phyloP scores from a whole-genome alignment of 768 basidiomycete species.

The Russula sp. region DNA sequence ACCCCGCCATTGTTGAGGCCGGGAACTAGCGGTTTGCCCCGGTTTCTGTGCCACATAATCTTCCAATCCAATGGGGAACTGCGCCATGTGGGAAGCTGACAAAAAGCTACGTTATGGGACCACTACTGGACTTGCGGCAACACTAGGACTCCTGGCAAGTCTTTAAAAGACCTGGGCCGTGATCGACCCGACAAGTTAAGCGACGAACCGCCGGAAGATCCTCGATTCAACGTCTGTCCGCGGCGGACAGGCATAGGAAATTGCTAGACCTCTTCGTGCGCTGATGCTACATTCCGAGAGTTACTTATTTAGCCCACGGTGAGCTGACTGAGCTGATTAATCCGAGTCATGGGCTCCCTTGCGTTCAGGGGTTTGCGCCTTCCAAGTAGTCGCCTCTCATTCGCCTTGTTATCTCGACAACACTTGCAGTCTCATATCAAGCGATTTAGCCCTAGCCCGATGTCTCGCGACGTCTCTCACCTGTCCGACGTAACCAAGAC shows the following conservation, averaged over 20 bases:
- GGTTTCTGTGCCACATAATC: too few relatives aligned
- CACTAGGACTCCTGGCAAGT: too few relatives aligned
- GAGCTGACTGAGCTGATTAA: background rate
- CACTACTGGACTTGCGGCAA: too few relatives aligned
- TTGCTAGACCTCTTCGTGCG: background rate
- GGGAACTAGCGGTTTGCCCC: too few relatives aligned
- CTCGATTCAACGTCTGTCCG: background rate
- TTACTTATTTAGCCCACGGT: background rate
- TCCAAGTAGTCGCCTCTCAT: background rate
- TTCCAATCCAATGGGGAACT: too few relatives aligned
- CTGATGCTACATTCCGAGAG: too few relatives aligned
- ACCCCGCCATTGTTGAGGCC: too few relatives aligned
- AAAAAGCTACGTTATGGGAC: too few relatives aligned
- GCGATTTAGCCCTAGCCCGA: background rate
- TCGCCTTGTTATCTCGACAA: background rate
- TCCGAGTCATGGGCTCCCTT: background rate
- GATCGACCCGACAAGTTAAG: too few relatives aligned
- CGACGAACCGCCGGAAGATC: background rate
- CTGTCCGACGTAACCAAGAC: slow-evolving; percentile 51
- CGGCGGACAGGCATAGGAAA: background rate
- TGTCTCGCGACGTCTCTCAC: slow-evolving; percentile 30
- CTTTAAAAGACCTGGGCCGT: too few relatives aligned
- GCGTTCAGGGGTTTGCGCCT: slow-evolving; percentile 2
- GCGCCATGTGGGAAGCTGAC: too few relatives aligned
- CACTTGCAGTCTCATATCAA: background rate